Evolutionary conservation across 768 basidiomycete genomes (phyloP), one percentile per base, ranked within the genome.

Genomic region (Russula virescens): DNA sequence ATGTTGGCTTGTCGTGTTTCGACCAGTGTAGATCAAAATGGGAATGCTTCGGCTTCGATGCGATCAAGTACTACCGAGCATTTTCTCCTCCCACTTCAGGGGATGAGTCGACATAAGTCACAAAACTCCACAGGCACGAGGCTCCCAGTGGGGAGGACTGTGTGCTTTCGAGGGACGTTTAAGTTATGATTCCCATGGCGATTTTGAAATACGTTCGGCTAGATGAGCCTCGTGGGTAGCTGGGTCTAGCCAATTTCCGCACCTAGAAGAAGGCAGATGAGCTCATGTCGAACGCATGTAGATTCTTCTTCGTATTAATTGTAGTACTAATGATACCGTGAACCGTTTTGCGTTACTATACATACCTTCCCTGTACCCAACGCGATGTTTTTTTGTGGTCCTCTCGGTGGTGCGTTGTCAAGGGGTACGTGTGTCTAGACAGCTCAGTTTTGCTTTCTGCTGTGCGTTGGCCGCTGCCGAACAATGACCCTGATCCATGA

Each of bases 401-500:
- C 1, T n/a, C 45, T 19, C 23, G 16, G 51, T 52, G 23, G 40
- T 9, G 55, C 48, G 63, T 60, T 49, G 53, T 54, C 58, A 60
- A 55, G 63, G 47, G 38, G 52, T 55, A 18, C 23, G 46, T 59
- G 35, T 31, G 21, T 28, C 19, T 51, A 51, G 50, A 43, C 38
- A 34, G 23, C 8, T 31, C 8, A 38, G n/a, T 35, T 49, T 28
- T 62, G 45, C 26, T 46, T 35, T 31, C n/a, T 18, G 48, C 23
- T 25, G 47, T 53, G 28, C 38, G 38, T 38, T 38, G 38, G 8
- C 10, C 13, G 38, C 38, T 14, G 38, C 38, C 38, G 14, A 40
- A 63, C 43, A 45, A 63, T 63, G 57, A 50, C 59, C 2, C 46
- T 31, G 31, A 31, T 31, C 31, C 31, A n/a, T n/a, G n/a, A n/a